Percentiles rank a stretch among this genome's conserved stretches.
Conservation (phyloP, 345 rosid species). For the Gossypium arboreum region DNA sequence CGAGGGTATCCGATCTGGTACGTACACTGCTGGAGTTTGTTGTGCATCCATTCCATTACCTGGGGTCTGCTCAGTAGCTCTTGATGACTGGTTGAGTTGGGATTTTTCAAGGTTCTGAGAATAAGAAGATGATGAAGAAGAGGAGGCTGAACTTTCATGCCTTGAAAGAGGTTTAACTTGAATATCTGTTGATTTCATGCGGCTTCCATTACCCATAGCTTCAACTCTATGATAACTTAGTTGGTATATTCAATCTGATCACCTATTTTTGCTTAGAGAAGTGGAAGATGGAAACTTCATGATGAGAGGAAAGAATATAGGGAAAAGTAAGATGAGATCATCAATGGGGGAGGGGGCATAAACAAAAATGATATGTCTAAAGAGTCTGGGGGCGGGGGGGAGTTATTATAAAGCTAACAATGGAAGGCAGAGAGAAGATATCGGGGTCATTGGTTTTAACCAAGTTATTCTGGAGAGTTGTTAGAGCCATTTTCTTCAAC, state of each 20-base stretch:
- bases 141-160: constrained; percentile 4
- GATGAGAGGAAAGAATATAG: neutral
- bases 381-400: too few species aligned
- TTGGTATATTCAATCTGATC: too few species aligned
- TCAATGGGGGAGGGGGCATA: neutral
- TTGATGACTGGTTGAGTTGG: neutral
- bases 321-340: neutral
- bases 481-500: constrained; percentile 12
- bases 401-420: neutral
- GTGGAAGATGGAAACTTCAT: neutral
- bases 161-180: neutral
- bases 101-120: constrained; percentile 20
- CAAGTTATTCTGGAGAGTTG: neutral
- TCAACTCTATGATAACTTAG: neutral
- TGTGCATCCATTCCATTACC: neutral
- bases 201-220: neutral
- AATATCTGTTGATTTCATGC: too few species aligned
- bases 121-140: constrained; percentile 18
- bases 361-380: neutral
- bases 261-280: too few species aligned
- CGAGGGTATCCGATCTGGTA: constrained; percentile 67
- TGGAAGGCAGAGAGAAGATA: constrained; percentile 22
- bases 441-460: constrained; percentile 12
- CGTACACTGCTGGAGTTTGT: constrained; percentile 34
- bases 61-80: constrained; percentile 17